Conservation (phyloP, 164 flowering plant species). For the Vitis rupestris region DNA sequence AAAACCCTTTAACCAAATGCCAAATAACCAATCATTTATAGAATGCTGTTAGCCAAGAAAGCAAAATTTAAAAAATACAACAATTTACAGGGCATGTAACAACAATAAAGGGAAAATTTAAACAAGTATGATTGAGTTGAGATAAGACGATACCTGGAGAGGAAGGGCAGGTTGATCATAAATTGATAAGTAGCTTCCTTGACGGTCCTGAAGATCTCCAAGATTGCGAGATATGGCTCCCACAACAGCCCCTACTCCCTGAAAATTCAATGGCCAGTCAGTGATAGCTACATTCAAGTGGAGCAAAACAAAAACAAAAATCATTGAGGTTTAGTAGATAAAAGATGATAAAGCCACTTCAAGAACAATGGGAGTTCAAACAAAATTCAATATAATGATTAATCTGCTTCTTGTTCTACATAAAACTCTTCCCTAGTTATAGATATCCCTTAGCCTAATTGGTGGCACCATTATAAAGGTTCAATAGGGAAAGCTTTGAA, state of each 20-base stretch:
- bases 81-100: not conserved
- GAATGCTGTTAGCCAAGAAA: not conserved
- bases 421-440: too few relatives aligned
- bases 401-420: too few relatives aligned
- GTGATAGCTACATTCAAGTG: not conserved
- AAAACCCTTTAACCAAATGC: not conserved
- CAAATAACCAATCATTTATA: not conserved
- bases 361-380: too few relatives aligned
- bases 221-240: constrained; percentile 77
- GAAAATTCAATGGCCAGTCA: constrained; percentile 11
- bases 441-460: too few relatives aligned
- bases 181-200: constrained; percentile 70
- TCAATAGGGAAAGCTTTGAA: too few relatives aligned
- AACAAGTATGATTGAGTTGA: not conserved
- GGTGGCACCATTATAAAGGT: too few relatives aligned
- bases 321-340: too few relatives aligned
- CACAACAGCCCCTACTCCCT: constrained; percentile 78
- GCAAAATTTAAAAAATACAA: not conserved
- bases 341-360: too few relatives aligned
- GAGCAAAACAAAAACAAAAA: too few relatives aligned
- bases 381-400: too few relatives aligned
- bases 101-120: not conserved
- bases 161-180: constrained; percentile 72
- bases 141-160: constrained; percentile 41
- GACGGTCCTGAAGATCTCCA: constrained; percentile 74